Evolutionary conservation across 139 green algal species (phyloP).

Genomic region (Auxenochlorella protothecoides): DNA sequence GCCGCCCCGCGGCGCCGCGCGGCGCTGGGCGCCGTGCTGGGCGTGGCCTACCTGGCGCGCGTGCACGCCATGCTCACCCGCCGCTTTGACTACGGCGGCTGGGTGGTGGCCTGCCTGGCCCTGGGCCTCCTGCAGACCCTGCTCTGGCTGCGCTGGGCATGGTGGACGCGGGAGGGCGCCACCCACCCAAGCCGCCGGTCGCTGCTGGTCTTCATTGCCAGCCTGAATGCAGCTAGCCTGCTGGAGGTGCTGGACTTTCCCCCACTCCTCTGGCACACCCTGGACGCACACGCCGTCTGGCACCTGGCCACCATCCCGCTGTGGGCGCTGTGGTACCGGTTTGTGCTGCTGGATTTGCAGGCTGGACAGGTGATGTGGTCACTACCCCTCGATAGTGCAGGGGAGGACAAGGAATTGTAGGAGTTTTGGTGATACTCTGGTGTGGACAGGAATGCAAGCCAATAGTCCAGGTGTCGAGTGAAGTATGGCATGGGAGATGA

Average conservation of each 20-base stretch:
- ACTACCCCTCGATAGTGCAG: neutral
- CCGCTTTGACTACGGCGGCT: conserved; percentile 82
- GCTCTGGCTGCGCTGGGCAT: conserved; percentile 37
- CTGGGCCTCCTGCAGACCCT: conserved; percentile 36
- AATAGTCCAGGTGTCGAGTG: neutral
- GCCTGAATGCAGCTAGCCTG: conserved; percentile 44
- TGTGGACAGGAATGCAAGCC: neutral
- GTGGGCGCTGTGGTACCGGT: conserved; percentile 60
- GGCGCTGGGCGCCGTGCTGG: neutral
- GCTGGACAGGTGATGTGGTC: neutral
- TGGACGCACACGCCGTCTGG: conserved; percentile 80
- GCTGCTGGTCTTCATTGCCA: conserved; percentile 46
- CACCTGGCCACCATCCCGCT: conserved; percentile 65
- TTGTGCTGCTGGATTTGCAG: conserved; percentile 18
- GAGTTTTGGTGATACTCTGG: too few relatives aligned
- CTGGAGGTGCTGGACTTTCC: conserved; percentile 83
- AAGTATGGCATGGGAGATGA: neutral
- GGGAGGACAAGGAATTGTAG: neutral
- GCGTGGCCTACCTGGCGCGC: conserved; percentile 23
- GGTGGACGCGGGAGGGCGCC: neutral
- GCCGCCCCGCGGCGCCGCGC: neutral
- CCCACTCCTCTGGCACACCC: conserved; percentile 32
- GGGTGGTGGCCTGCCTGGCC: conserved; percentile 63
- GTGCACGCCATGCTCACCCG: conserved; percentile 63
- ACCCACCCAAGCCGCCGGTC: conserved; percentile 23